A percentile compares a stretch with the other conserved stretches of the same genome.
phyloP scores from a whole-genome alignment of 1,284 basidiomycete genomes.

The Sanguinoderma infundibulare region DNA sequence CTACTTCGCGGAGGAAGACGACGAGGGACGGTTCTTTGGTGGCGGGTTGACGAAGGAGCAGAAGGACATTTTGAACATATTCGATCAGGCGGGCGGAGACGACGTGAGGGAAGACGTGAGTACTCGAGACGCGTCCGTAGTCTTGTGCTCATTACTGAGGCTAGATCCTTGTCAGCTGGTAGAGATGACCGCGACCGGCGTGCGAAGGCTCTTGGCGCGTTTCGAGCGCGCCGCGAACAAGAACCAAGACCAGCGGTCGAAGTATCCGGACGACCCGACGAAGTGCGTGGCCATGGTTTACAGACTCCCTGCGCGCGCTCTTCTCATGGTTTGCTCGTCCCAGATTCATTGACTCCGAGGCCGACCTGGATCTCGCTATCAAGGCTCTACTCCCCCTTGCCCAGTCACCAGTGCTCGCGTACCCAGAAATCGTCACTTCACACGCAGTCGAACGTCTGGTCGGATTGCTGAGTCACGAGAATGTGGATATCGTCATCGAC shows the following conservation, averaged over 20 bases:
- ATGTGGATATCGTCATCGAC: constrained; percentile 92
- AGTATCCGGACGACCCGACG: constrained; percentile 88
- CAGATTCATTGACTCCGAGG: constrained; percentile 99
- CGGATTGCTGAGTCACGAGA: constrained; percentile 90
- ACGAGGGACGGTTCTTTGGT: constrained; percentile 92
- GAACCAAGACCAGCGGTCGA: constrained; percentile 94
- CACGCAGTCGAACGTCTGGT: constrained; percentile 74
- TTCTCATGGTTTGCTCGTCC: constrained; percentile 5
- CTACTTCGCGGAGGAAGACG: constrained; percentile 89
- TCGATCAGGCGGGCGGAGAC: constrained; percentile 73
- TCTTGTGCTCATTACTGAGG: constrained; percentile 35
- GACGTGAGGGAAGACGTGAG: constrained; percentile 73
- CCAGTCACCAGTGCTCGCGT: constrained; percentile 83
- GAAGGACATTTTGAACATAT: constrained; percentile 89
- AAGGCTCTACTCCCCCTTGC: constrained; percentile 90
- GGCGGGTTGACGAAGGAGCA: constrained; percentile 90
- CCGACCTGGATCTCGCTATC: constrained; percentile 87
- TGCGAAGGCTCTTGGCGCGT: constrained; percentile 77
- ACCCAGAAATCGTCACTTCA: constrained; percentile 86
- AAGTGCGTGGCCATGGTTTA: constrained; percentile 69
- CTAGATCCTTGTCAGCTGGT: constrained; percentile 50
- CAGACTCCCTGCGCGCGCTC: background rate
- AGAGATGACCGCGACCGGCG: constrained; percentile 67
- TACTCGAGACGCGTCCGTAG: constrained; percentile 22
- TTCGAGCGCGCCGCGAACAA: constrained; percentile 91